Conservation (phyloP, 345 rosid species). For the Populus ilicifolia region DNA sequence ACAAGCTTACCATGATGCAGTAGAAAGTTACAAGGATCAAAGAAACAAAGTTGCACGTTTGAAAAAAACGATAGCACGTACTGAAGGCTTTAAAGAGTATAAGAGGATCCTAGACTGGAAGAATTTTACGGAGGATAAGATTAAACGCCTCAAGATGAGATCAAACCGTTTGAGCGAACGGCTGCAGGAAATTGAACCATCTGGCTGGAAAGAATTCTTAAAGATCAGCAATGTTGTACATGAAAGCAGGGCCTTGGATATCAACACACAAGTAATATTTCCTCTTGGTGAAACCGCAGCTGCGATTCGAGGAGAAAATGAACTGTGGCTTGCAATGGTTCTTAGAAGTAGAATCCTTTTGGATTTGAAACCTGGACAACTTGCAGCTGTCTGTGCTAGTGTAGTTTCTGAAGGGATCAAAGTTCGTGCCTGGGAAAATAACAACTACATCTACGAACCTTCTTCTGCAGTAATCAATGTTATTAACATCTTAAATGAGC, state of each 20-base stretch:
- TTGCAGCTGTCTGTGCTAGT: conserved; percentile 76
- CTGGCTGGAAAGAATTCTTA: conserved; percentile 96
- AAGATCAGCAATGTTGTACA: conserved; percentile 81
- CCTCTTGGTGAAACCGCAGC: conserved; percentile 96
- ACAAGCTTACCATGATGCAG: conserved; percentile 52
- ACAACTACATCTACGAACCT: conserved; percentile 66
- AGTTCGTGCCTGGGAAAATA: conserved; percentile 70
- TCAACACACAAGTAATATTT: conserved; percentile 67
- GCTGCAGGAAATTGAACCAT: conserved; percentile 79
- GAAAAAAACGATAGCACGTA: conserved; percentile 78
- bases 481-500: conserved; percentile 60
- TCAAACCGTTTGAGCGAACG: conserved; percentile 63
- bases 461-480: conserved; percentile 51
- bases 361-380: conserved; percentile 72
- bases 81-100: conserved; percentile 79
- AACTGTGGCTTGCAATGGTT: conserved; percentile 92
- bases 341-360: conserved; percentile 63
- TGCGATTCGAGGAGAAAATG: conserved; percentile 92
- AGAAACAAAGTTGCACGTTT: conserved; percentile 66
- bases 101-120: conserved; percentile 65
- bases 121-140: conserved; percentile 66
- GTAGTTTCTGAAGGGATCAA: conserved; percentile 88
- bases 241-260: conserved; percentile 74
- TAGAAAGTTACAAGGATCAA: conserved; percentile 62
- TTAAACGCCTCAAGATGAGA: conserved; percentile 64